Evolutionary conservation across 2,329 filamentous ascomycete species (phyloP).

Genomic region (Hymenoscyphus linearis): DNA sequence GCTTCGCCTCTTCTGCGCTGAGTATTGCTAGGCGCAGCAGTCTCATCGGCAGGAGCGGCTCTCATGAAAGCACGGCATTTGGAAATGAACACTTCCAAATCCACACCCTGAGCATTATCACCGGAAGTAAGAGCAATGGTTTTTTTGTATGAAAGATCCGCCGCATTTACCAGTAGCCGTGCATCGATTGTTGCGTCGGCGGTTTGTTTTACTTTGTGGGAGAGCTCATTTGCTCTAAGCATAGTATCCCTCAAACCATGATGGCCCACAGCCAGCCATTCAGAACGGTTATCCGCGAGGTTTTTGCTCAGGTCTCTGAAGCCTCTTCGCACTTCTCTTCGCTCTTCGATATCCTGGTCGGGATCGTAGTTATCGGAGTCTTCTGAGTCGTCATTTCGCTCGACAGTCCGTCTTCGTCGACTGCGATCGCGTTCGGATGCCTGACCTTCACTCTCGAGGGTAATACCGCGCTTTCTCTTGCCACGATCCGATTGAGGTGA

Average conservation of each 20-base stretch:
- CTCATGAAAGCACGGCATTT: conserved; percentile 87
- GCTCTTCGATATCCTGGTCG: conserved; percentile 70
- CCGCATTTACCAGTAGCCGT: conserved; percentile 73
- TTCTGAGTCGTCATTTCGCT: conserved; percentile 29
- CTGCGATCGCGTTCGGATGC: conserved; percentile 18
- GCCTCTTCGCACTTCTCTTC: conserved; percentile 63
- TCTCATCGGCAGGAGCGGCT: conserved; percentile 50
- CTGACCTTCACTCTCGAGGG: conserved; percentile 15
- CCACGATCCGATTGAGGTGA: conserved; percentile 9
- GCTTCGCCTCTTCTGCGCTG: conserved; percentile 46
- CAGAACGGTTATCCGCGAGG: conserved; percentile 61
- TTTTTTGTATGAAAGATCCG: conserved; percentile 75
- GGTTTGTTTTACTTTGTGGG: conserved; percentile 74
- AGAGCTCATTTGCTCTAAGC: conserved; percentile 57
- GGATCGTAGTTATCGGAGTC: conserved; percentile 61
- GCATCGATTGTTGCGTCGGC: conserved; percentile 88
- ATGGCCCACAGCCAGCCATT: conserved; percentile 63
- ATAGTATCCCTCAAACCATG: conserved; percentile 62
- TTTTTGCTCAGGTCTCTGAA: conserved; percentile 62
- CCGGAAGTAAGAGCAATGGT: conserved; percentile 70
- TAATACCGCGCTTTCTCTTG: conserved; percentile 24
- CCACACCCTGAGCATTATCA: conserved; percentile 67
- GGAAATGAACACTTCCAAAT: conserved; percentile 86
- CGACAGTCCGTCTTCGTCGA: conserved; percentile 27
- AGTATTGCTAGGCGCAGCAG: conserved; percentile 41